Percentiles rank a stretch among this genome's conserved stretches.
phyloP scores from a whole-genome alignment of 2,329 filamentous ascomycete species.

The Trichophyton verrucosum region DNA sequence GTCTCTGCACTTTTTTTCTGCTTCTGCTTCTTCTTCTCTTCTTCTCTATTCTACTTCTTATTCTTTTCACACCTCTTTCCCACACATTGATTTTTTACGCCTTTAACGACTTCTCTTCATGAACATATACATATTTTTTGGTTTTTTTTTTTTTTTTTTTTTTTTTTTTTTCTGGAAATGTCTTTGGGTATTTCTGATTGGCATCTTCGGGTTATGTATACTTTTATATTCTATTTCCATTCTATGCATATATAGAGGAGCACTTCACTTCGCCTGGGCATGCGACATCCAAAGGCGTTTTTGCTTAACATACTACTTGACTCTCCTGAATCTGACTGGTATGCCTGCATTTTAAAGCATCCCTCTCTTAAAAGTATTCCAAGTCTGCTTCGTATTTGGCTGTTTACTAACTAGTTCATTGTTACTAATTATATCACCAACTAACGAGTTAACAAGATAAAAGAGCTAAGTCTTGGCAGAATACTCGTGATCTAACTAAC shows the following conservation, averaged over 20 bases:
- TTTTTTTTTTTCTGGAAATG: background rate
- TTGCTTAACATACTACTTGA: background rate
- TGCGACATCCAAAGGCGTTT: background rate
- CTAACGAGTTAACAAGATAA: background rate
- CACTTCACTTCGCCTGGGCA: background rate
- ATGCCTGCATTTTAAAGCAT: background rate
- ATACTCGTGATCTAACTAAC: background rate
- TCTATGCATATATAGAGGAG: constrained; percentile 2
- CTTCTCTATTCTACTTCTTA: background rate
- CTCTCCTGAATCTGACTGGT: background rate
- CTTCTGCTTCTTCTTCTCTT: background rate
- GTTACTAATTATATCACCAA: background rate
- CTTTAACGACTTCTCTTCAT: constrained; percentile 5
- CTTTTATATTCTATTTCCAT: background rate
- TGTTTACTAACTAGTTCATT: background rate
- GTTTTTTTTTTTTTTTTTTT: background rate
- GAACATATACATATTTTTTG: background rate
- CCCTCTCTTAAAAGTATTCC: too few relatives aligned
- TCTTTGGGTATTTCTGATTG: background rate
- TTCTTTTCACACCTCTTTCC: background rate
- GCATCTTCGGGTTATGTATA: constrained; percentile 1
- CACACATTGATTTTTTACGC: background rate
- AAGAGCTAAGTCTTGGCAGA: background rate
- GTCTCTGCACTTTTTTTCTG: background rate
- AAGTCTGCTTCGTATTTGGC: background rate